These are phyloP conservation scores for Castanea sativa DNA, from an alignment of 306 rosid species.

Conservation along the genomic window DNA sequence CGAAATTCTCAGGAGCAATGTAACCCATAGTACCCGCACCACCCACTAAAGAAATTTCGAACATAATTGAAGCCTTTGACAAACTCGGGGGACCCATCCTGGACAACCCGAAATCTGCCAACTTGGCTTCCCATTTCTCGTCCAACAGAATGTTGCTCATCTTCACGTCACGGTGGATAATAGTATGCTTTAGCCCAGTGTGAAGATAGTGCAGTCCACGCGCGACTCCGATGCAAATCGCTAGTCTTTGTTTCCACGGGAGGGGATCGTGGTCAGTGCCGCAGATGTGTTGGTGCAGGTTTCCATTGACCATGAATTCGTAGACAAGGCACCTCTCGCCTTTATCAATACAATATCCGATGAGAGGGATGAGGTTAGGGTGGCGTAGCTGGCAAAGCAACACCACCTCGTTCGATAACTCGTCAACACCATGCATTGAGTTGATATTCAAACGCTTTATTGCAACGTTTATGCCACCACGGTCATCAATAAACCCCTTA, in stretches of 20 bases:
- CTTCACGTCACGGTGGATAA: background rate
- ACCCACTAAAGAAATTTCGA: too few species aligned
- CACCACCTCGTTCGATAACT: background rate
- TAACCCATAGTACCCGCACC: background rate
- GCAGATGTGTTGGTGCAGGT: too few species aligned
- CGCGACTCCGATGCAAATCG: background rate
- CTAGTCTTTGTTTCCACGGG: constrained; percentile 6
- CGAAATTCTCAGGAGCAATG: background rate
- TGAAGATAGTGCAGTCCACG: constrained; percentile 32
- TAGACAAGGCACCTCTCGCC: accelerated
- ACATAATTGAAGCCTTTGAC: background rate
- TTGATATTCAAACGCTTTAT: background rate
- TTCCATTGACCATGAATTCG: background rate
- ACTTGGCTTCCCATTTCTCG: constrained; percentile 13
- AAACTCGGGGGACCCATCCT: background rate
- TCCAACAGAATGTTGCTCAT: constrained; percentile 1
- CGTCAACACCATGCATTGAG: background rate
- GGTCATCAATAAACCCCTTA: constrained; percentile 1
- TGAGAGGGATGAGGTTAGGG: too few species aligned
- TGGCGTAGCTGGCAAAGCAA: constrained; percentile 14
- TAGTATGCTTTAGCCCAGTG: constrained; percentile 14
- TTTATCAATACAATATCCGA: too few species aligned
- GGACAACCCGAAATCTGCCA: background rate
- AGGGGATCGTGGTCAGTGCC: too few species aligned
- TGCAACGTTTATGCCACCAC: background rate